Evolutionary conservation across 495 filamentous ascomycete genomes (phyloP).

Genomic region (Sphaerosporella brunnea): DNA sequence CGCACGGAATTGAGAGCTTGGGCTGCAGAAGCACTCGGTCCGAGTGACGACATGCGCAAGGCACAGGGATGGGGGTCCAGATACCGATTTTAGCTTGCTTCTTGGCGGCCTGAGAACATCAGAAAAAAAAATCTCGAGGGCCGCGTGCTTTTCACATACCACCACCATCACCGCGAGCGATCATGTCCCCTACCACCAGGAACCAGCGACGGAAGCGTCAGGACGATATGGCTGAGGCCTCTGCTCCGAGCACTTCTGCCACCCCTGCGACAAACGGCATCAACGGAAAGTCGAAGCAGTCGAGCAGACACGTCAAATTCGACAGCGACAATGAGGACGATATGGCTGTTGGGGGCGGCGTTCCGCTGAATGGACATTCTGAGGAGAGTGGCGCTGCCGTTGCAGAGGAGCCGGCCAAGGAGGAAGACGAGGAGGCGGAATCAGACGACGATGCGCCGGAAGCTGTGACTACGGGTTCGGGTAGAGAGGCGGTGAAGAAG

Average conservation of each 20-base stretch:
- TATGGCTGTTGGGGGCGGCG: not conserved
- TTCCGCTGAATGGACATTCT: not conserved
- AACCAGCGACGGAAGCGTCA: not conserved
- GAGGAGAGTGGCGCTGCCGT: no score
- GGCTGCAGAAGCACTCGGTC: no score
- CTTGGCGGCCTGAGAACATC: no score
- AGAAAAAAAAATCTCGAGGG: no score
- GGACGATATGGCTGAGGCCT: not conserved
- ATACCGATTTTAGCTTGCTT: no score
- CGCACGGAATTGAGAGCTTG: no score
- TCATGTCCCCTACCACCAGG: not conserved
- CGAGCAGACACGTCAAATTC: conserved; percentile 4
- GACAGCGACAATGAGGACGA: conserved; percentile 9
- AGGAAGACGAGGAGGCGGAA: conserved; percentile 5
- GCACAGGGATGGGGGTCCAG: no score
- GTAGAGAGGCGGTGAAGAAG: conserved; percentile 12
- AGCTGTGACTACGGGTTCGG: conserved; percentile 13
- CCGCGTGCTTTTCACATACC: no score
- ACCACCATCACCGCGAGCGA: no score
- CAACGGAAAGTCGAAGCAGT: not conserved
- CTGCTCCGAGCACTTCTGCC: not conserved
- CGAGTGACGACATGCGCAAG: no score
- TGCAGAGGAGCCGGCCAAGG: not conserved
- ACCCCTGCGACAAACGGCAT: not conserved
- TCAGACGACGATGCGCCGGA: conserved; percentile 24